phyloP scores from a whole-genome alignment of 805 yeast genomes.

The Candida qinlingensis region DNA sequence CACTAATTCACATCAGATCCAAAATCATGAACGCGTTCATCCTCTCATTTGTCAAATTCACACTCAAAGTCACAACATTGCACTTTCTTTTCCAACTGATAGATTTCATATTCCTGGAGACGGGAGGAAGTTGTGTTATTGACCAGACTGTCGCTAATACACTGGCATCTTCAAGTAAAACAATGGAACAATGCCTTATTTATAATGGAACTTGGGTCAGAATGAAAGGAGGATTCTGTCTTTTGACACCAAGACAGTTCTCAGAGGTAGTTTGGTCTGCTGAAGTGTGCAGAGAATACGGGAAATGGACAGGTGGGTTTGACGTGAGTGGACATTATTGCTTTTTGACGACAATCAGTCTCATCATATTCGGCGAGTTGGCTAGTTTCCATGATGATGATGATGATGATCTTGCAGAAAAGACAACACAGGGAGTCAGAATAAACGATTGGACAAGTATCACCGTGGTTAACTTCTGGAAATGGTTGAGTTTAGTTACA shows the following conservation, averaged over 20 bases:
- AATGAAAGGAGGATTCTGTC: slow-evolving; percentile 11
- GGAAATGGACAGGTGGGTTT: slow-evolving; percentile 44
- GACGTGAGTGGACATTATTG: slow-evolving; percentile 52
- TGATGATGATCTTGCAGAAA: neutral
- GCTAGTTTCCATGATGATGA: slow-evolving; percentile 8
- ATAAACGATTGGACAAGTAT: slow-evolving; percentile 6
- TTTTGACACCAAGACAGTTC: slow-evolving; percentile 11
- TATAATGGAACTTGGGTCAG: slow-evolving; percentile 21
- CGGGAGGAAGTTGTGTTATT: slow-evolving; percentile 30
- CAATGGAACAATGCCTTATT: slow-evolving; percentile 9
- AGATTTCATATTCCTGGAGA: slow-evolving; percentile 27
- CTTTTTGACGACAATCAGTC: slow-evolving; percentile 37
- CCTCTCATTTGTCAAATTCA: slow-evolving; percentile 22
- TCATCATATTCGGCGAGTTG: slow-evolving; percentile 36
- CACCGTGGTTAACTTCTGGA: slow-evolving; percentile 7
- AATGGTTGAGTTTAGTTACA: slow-evolving; percentile 14
- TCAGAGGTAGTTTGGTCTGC: slow-evolving; percentile 24
- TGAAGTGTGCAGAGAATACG: slow-evolving; percentile 28
- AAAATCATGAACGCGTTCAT: slow-evolving; percentile 3
- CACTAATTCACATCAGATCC: neutral
- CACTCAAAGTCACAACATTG: slow-evolving; percentile 23
- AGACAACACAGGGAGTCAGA: neutral
- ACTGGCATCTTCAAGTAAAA: slow-evolving; percentile 1
- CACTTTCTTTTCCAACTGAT: slow-evolving; percentile 25
- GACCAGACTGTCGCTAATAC: slow-evolving; percentile 10